phyloP scores from a whole-genome alignment of 2,329 filamentous ascomycete species.

The Aurifilum marmelostoma region DNA sequence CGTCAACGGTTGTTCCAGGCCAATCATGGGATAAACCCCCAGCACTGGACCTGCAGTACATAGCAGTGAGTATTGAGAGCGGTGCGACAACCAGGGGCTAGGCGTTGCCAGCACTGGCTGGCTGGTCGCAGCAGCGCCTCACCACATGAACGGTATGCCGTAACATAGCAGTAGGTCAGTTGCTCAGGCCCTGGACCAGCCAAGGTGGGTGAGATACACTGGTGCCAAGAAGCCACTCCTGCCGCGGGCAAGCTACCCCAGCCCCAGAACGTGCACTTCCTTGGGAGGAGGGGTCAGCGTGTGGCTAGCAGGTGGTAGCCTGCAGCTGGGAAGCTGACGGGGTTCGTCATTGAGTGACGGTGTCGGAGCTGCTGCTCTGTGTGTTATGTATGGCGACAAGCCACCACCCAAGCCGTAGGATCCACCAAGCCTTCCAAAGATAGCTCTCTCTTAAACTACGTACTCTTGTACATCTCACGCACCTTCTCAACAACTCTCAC shows the following conservation, averaged over 20 bases:
- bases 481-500: slow-evolving; percentile 14
- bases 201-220: background rate
- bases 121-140: slow-evolving; percentile 17
- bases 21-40: slow-evolving; percentile 16
- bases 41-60: slow-evolving; percentile 15
- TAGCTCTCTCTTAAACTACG: slow-evolving; percentile 6
- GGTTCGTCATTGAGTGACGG: slow-evolving; percentile 15
- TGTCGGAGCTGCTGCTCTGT: slow-evolving; percentile 6
- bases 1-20: background rate
- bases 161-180: background rate
- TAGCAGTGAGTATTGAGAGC: slow-evolving; percentile 18
- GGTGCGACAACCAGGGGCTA: slow-evolving; percentile 14
- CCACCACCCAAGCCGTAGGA: slow-evolving; percentile 22
- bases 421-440: slow-evolving; percentile 20
- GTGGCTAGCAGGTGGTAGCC: slow-evolving; percentile 5
- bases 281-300: slow-evolving; percentile 4
- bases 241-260: slow-evolving; percentile 8
- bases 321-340: slow-evolving; percentile 10
- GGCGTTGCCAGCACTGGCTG: background rate
- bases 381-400: slow-evolving; percentile 22
- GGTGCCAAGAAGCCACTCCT: background rate
- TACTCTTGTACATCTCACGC: slow-evolving; percentile 9
- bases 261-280: background rate
- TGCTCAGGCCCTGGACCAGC: slow-evolving; percentile 6
- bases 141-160: background rate